A percentile compares a stretch with the other conserved stretches of the same genome.
Conservation (phyloP, 306 rosid genomes). For the Pterocarpus santalinus region DNA sequence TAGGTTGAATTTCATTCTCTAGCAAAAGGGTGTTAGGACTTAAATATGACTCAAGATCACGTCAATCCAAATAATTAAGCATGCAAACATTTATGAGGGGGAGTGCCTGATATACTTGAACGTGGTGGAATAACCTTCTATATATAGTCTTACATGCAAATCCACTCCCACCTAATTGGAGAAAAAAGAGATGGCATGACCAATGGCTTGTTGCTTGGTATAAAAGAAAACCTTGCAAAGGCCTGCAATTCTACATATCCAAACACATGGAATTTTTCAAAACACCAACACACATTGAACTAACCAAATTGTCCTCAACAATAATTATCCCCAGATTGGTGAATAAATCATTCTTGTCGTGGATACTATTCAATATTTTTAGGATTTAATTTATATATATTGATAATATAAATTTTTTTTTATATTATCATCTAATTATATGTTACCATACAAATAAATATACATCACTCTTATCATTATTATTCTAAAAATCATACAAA, state of each 20-base stretch:
- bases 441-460: no score
- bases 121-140: conserved; percentile 17
- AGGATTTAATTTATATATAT: no score
- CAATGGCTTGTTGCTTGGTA: conserved; percentile 23
- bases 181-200: conserved; percentile 6
- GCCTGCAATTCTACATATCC: neutral
- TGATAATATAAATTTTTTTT: no score
- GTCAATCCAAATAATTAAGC: conserved; percentile 39
- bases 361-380: no score
- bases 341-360: neutral
- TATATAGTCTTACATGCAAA: conserved; percentile 37
- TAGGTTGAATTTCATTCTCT: conserved; percentile 43
- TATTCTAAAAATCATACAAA: no score
- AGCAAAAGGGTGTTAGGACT: conserved; percentile 12
- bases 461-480: no score
- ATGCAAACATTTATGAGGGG: conserved; percentile 23
- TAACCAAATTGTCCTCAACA: neutral
- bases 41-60: conserved; percentile 5
- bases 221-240: neutral
- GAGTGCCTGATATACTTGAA: neutral
- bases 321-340: neutral
- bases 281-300: neutral
- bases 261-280: neutral
- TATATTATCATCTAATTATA: no score
- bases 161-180: conserved; percentile 47